These are phyloP conservation scores for Grosmannia penicillata DNA, from an alignment of 2,329 filamentous ascomycete species.

Conservation along the genomic window DNA sequence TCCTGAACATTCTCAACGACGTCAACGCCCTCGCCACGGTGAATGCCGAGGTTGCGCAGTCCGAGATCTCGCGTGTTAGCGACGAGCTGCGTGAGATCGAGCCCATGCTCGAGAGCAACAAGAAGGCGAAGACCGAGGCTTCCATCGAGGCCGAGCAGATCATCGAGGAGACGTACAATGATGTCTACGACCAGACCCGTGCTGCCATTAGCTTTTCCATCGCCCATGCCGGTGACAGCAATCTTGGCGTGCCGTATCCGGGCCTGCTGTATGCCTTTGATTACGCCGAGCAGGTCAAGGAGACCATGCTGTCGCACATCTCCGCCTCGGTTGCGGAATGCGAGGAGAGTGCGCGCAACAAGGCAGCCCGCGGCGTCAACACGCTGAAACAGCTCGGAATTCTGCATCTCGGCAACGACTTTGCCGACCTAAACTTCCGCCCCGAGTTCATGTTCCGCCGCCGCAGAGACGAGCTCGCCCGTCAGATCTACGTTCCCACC, in stretches of 20 bases:
- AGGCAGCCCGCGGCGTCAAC: constrained; percentile 68
- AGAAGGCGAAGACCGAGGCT: constrained; percentile 64
- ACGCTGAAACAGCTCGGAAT: constrained; percentile 80
- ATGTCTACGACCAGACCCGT: constrained; percentile 75
- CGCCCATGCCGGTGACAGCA: constrained; percentile 55
- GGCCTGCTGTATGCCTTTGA: constrained; percentile 75
- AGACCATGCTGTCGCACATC: constrained; percentile 82
- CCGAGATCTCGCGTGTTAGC: constrained; percentile 71
- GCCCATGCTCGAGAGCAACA: constrained; percentile 70
- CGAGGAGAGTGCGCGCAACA: constrained; percentile 70
- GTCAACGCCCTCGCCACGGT: constrained; percentile 69
- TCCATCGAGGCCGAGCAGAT: constrained; percentile 67
- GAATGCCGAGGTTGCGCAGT: constrained; percentile 74
- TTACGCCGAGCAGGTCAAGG: constrained; percentile 85
- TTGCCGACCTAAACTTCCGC: constrained; percentile 73
- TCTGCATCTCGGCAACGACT: constrained; percentile 76
- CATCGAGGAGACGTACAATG: constrained; percentile 72
- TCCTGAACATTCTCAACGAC: constrained; percentile 84
- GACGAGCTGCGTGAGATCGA: constrained; percentile 70
- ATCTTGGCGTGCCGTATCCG: constrained; percentile 74
- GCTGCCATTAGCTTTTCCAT: constrained; percentile 64
- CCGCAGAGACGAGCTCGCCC: constrained; percentile 64
- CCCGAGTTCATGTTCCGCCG: constrained; percentile 89
- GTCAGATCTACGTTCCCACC: constrained; percentile 75
- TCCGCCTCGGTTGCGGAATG: constrained; percentile 62